phyloP scores from a whole-genome alignment of 306 rosid species.

The Luffa acutangula region DNA sequence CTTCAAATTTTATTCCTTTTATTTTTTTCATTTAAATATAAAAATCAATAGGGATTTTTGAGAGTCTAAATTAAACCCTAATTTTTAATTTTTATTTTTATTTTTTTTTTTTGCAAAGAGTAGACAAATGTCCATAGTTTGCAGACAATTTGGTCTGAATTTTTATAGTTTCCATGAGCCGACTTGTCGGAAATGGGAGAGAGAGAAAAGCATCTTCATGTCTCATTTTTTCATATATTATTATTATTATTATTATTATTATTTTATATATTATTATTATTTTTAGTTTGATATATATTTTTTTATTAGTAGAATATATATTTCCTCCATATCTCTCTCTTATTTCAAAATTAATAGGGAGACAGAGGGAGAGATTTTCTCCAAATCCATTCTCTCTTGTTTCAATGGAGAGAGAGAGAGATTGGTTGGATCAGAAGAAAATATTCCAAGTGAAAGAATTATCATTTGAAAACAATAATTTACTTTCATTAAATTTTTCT shows the following conservation, averaged over 20 bases:
- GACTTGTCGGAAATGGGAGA: conserved; percentile 10
- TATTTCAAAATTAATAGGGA: neutral
- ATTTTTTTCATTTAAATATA: neutral
- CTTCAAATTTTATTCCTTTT: neutral
- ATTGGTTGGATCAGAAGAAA: neutral
- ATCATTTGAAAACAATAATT: neutral
- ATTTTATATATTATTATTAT: neutral
- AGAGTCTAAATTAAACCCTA: neutral
- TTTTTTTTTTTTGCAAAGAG: no score
- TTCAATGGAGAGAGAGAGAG: neutral
- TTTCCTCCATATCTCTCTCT: neutral
- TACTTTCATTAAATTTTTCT: neutral
- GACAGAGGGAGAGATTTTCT: neutral
- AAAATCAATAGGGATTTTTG: neutral
- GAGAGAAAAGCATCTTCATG: conserved; percentile 2
- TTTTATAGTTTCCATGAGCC: conserved; percentile 10
- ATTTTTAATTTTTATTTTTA: neutral
- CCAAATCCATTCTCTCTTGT: neutral
- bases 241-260: neutral
- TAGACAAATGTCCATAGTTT: conserved; percentile 1
- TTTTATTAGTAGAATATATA: neutral
- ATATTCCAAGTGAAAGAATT: neutral
- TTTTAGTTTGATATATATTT: neutral
- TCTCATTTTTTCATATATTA: neutral
- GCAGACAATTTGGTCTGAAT: conserved; percentile 4